phyloP scores from a whole-genome alignment of 768 basidiomycete genomes.

The Clitopilus hobsonii region DNA sequence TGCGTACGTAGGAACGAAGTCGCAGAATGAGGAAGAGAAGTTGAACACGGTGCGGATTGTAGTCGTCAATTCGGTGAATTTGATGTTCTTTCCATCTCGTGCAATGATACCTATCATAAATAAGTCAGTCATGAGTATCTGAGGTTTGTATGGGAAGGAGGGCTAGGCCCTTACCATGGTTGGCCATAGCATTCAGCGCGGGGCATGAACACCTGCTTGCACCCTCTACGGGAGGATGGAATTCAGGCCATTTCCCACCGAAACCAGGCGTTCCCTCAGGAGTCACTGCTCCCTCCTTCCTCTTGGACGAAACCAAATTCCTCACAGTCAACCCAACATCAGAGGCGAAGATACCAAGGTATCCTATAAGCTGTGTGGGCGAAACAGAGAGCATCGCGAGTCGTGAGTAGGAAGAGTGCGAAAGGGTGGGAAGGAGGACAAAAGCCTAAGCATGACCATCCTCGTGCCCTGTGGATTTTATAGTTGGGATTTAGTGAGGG shows the following conservation, averaged over 20 bases:
- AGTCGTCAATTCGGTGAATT: conserved; percentile 44
- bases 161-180: conserved; percentile 57
- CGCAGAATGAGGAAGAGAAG: conserved; percentile 63
- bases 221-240: conserved; percentile 46
- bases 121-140: background rate
- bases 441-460: background rate
- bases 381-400: conserved; percentile 25
- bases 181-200: conserved; percentile 76
- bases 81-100: conserved; percentile 63
- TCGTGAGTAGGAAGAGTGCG: conserved; percentile 3
- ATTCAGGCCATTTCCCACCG: conserved; percentile 68
- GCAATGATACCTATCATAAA: conserved; percentile 51
- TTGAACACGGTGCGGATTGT: conserved; percentile 59
- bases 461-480: conserved; percentile 6
- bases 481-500: background rate
- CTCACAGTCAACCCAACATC: conserved; percentile 45
- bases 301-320: conserved; percentile 49
- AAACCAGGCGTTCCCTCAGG: conserved; percentile 51
- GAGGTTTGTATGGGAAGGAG: conserved; percentile 10
- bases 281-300: conserved; percentile 49
- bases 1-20: conserved; percentile 57
- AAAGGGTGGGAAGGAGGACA: conserved; percentile 3
- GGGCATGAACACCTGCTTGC: conserved; percentile 76
- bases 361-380: conserved; percentile 21
- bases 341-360: conserved; percentile 36